Conservation (phyloP, 257 asterid genomes). For the Solanum commersonii region DNA sequence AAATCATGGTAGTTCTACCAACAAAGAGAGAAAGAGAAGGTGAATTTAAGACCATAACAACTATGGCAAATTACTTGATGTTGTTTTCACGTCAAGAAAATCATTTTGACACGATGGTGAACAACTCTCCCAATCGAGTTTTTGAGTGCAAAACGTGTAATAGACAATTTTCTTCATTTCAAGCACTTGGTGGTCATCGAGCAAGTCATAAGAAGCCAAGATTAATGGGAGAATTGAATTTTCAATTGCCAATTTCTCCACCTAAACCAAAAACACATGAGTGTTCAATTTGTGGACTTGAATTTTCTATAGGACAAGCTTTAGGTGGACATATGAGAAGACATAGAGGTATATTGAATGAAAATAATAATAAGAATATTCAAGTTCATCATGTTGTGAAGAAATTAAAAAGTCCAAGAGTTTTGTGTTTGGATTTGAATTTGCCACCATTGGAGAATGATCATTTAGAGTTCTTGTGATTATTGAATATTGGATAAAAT, state of each 20-base stretch:
- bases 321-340: slow-evolving; percentile 71
- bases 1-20: background rate
- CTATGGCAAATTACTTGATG: slow-evolving; percentile 33
- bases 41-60: slow-evolving; percentile 1
- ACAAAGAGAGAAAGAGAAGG: slow-evolving; percentile 24
- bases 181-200: slow-evolving; percentile 86
- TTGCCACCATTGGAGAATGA: slow-evolving; percentile 49
- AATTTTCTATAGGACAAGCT: slow-evolving; percentile 58
- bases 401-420: slow-evolving; percentile 29
- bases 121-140: slow-evolving; percentile 6
- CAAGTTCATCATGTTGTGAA: slow-evolving; percentile 25
- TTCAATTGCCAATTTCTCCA: slow-evolving; percentile 13
- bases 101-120: background rate
- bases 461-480: slow-evolving; percentile 8
- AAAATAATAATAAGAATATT: background rate
- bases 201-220: slow-evolving; percentile 66
- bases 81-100: slow-evolving; percentile 15
- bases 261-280: slow-evolving; percentile 48
- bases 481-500: background rate
- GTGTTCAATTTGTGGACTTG: slow-evolving; percentile 51
- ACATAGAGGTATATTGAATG: slow-evolving; percentile 23
- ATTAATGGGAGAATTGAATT: slow-evolving; percentile 9
- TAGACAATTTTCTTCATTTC: slow-evolving; percentile 55
- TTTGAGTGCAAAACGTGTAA: slow-evolving; percentile 62
- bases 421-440: slow-evolving; percentile 48